A percentile compares a stretch with the other conserved stretches of the same genome.
These are phyloP conservation scores for Curvularia verruculosa DNA, from an alignment of 2,329 filamentous ascomycete species.

Conservation along the genomic window DNA sequence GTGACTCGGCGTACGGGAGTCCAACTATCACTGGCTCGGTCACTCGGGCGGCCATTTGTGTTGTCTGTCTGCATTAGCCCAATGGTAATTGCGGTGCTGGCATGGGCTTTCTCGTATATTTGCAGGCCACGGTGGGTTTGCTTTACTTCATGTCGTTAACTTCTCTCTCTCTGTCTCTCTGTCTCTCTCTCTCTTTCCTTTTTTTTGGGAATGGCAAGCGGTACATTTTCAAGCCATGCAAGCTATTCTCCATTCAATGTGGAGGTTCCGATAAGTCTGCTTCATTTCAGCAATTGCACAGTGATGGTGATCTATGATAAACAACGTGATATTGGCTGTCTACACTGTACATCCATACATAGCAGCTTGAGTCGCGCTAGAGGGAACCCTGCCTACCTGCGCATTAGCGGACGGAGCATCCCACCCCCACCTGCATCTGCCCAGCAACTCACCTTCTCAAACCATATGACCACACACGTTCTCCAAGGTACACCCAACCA, in stretches of 20 bases:
- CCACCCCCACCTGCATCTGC: constrained; percentile 21
- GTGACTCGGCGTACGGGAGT: constrained; percentile 27
- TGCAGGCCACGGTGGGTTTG: constrained; percentile 15
- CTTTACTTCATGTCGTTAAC: constrained; percentile 12
- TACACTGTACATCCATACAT: no score
- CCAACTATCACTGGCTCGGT: constrained; percentile 31
- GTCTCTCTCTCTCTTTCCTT: constrained; percentile 6
- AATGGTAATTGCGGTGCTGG: constrained; percentile 19
- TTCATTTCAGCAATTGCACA: neutral
- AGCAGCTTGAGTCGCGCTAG: constrained; percentile 9
- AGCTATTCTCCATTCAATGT: constrained; percentile 13
- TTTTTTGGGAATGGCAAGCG: constrained; percentile 7
- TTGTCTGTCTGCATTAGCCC: constrained; percentile 21
- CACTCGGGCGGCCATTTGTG: constrained; percentile 17
- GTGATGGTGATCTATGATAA: neutral
- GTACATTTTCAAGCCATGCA: constrained; percentile 15
- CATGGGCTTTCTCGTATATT: constrained; percentile 13
- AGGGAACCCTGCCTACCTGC: constrained; percentile 11
- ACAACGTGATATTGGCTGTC: neutral
- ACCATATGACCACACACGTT: constrained; percentile 6
- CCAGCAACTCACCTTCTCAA: constrained; percentile 12
- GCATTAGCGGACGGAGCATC: constrained; percentile 22
- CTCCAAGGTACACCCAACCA: neutral
- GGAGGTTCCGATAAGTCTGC: constrained; percentile 11
- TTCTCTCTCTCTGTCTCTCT: no score